phyloP scores from a whole-genome alignment of 2,329 filamentous ascomycete species.

The Myriosclerotinia duriaeana region DNA sequence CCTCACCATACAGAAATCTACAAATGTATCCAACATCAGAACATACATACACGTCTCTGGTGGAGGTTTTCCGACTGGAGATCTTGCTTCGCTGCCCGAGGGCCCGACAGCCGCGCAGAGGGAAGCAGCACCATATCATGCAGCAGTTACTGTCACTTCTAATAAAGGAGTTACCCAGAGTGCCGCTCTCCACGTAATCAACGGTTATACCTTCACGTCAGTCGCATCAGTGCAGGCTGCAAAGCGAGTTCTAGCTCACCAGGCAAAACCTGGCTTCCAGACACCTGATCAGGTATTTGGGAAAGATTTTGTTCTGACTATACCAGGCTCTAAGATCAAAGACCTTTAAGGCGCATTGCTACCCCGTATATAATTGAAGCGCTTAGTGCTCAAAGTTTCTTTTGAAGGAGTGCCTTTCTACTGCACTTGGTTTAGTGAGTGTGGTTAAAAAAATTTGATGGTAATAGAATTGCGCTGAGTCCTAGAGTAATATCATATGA shows the following conservation, averaged over 20 bases:
- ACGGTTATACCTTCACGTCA: conserved; percentile 4
- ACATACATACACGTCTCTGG: conserved; percentile 4
- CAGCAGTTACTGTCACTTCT: background rate
- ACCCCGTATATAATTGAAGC: too few relatives aligned
- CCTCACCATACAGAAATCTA: conserved; percentile 5
- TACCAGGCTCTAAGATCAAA: background rate
- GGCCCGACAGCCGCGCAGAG: conserved; percentile 1
- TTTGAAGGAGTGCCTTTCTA: too few relatives aligned
- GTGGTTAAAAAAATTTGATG: too few relatives aligned
- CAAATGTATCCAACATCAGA: conserved; percentile 4
- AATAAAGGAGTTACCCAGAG: background rate
- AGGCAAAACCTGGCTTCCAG: background rate
- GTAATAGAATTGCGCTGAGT: too few relatives aligned
- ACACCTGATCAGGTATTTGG: conserved; percentile 2
- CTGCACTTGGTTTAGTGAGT: too few relatives aligned
- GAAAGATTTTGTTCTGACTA: background rate
- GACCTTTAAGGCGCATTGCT: background rate
- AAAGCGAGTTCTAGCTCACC: background rate
- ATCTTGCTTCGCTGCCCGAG: background rate
- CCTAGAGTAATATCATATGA: too few relatives aligned
- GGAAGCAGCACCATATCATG: conserved; percentile 2
- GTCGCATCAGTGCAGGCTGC: conserved; percentile 1
- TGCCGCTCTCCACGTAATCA: conserved; percentile 2
- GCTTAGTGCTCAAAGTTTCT: too few relatives aligned
- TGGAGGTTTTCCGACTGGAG: background rate